These are phyloP conservation scores for Zygnema circumcarinatum DNA, from an alignment of 139 green algal species.

Conservation along the genomic window DNA sequence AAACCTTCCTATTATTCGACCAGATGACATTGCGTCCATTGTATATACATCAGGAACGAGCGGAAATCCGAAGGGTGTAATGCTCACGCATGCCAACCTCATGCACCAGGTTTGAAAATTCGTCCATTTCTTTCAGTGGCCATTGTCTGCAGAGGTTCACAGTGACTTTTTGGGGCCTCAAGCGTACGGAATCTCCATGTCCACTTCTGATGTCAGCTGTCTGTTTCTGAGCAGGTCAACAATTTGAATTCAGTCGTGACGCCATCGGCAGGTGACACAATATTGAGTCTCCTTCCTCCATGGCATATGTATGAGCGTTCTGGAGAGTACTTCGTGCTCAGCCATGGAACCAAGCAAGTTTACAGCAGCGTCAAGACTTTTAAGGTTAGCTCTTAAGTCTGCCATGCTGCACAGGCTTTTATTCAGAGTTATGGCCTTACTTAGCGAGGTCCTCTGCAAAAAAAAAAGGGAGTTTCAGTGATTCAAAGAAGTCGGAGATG, in stretches of 20 bases:
- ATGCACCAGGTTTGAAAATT: constrained; percentile 76
- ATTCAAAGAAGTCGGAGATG: too few relatives aligned
- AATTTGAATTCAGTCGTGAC: constrained; percentile 26
- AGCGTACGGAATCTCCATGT: too few relatives aligned
- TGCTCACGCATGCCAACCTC: constrained; percentile 85
- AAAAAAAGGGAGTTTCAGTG: too few relatives aligned
- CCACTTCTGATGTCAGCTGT: background rate
- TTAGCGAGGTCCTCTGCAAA: too few relatives aligned
- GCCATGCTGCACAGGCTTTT: background rate
- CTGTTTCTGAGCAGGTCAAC: constrained; percentile 23
- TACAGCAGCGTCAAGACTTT: constrained; percentile 86
- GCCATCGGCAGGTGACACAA: constrained; percentile 24
- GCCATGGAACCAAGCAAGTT: constrained; percentile 64
- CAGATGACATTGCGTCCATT: constrained; percentile 56
- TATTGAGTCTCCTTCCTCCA: constrained; percentile 87
- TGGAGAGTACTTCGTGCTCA: constrained; percentile 74
- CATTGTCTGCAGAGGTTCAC: background rate
- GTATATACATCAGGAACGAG: constrained; percentile 79
- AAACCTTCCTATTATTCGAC: background rate
- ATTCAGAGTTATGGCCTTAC: too few relatives aligned
- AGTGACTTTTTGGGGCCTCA: background rate
- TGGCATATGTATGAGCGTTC: constrained; percentile 94
- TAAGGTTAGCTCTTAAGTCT: constrained; percentile 57
- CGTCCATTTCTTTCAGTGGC: background rate
- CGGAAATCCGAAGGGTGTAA: constrained; percentile 81